Percentiles rank a stretch among this genome's conserved stretches.
These are phyloP conservation scores for Yarrowia hollandica DNA, from an alignment of 805 yeast species.

Conservation along the genomic window DNA sequence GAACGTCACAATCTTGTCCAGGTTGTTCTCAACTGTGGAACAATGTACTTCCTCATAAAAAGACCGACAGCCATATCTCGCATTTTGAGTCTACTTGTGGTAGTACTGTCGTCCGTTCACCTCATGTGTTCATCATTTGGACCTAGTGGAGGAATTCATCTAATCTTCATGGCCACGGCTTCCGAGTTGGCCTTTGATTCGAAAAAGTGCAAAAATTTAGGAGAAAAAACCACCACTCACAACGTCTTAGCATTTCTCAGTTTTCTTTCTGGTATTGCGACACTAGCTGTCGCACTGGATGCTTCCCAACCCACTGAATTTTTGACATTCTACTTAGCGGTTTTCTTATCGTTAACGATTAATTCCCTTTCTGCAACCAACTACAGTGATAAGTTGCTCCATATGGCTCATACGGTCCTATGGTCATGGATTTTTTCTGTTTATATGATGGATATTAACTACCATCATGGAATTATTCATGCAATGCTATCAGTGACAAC, in stretches of 20 bases:
- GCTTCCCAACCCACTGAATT: background rate
- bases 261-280: slow-evolving; percentile 8
- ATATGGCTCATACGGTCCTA: slow-evolving; percentile 1
- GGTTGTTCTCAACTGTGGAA: slow-evolving; percentile 6
- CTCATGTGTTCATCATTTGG: background rate
- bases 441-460: background rate
- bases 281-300: background rate
- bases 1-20: background rate
- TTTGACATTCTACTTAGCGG: background rate
- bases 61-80: background rate
- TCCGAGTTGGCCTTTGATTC: background rate
- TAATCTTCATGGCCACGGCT: background rate
- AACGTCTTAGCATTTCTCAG: background rate
- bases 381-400: slow-evolving; percentile 2
- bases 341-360: background rate
- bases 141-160: slow-evolving; percentile 3
- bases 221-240: background rate
- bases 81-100: background rate
- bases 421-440: slow-evolving; percentile 11
- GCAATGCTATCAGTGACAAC: slow-evolving; percentile 7
- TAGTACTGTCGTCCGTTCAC: background rate
- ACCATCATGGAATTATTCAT: slow-evolving; percentile 12
- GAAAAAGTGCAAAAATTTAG: background rate
- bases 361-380: background rate
- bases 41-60: background rate